Conservation (phyloP, 352 stramenopile species). For the Lagenidium giganteum region DNA sequence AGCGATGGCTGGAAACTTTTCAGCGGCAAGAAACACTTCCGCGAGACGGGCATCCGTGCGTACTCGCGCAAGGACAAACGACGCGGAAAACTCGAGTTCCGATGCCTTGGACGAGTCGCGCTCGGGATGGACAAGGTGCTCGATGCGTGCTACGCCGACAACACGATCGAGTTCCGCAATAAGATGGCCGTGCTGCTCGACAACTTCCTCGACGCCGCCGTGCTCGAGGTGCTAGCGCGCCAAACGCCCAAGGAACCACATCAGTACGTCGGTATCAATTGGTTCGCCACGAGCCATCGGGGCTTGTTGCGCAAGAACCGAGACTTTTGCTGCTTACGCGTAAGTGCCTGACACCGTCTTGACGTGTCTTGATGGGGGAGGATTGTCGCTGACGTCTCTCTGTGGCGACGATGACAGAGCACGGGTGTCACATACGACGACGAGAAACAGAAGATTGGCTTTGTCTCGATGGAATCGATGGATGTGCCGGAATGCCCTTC, state of each 20-base stretch:
- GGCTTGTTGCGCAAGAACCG: conserved; percentile 56
- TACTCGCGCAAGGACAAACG: conserved; percentile 39
- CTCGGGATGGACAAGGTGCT: conserved; percentile 45
- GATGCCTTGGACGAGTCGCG: conserved; percentile 50
- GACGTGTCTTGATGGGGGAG: not conserved
- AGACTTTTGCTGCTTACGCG: conserved; percentile 53
- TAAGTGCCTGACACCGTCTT: conserved; percentile 2
- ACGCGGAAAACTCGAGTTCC: conserved; percentile 50
- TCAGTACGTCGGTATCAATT: conserved; percentile 68
- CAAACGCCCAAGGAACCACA: conserved; percentile 31
- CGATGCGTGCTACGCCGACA: conserved; percentile 55
- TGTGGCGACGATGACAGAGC: conserved; percentile 24
- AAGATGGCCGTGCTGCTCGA: conserved; percentile 53
- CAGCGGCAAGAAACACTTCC: conserved; percentile 64
- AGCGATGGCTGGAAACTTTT: conserved; percentile 59
- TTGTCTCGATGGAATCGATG: conserved; percentile 51
- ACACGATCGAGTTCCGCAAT: conserved; percentile 46
- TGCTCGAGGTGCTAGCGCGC: conserved; percentile 45
- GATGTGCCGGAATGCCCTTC: conserved; percentile 45
- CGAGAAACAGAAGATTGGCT: conserved; percentile 41
- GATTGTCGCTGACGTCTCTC: not conserved
- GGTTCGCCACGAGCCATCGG: conserved; percentile 33
- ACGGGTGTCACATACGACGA: conserved; percentile 40
- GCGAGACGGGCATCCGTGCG: conserved; percentile 54
- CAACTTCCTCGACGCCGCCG: conserved; percentile 49